Base-by-base conservation (phyloP, 768 basidiomycete species). In the Imleria badia region DNA sequence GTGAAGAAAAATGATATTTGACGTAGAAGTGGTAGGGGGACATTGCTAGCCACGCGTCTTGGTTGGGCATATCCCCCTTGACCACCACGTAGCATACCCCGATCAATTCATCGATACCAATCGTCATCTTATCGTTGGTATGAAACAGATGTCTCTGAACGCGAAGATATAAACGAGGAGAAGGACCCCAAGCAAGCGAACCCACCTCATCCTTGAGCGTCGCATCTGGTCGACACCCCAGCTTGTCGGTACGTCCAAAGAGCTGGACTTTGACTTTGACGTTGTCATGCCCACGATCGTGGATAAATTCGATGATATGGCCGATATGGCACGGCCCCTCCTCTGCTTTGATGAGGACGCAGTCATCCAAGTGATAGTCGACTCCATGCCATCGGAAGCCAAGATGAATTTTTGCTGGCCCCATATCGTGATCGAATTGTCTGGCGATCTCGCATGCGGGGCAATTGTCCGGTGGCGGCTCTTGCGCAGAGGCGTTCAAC, bases 361-460 rank as follows among this genome's bases (percentile, higher is more conserved):
- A 88, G 35, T 91, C 89, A 40, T 82, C 69, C 0, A 73, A 45
- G 50, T 92, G 90, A 56, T 84, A 91, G 0, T 68, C 69, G 2
- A 72, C 59, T 0, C 80, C 81, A 11, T 67, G 69, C 61, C 74
- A 82, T 0, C 73, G 66, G 23, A 88, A 54, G 0, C 82, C 86
- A 19, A 68, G 68, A 0, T 60, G 53, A n/a, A 79, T 60, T 29
- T 56, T 65, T 2, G 60, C 55, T 13, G 70, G 65, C n/a, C 61
- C 54, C 17, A 59, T 50, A 12, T 73, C 69, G n/a, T 72, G 60
- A 12, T 76, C 64, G 13, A 57, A 57, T 49, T 78, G 68, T 19
- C 69, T 65, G 8, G 54, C 34, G 5, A 74, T 42, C 9, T 71
- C 56, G 60, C 87, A 89, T 8, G 72, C 72, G 2, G 71, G 67